phyloP scores from a whole-genome alignment of 2,329 filamentous ascomycete species.

The Phaeoacremonium minimum region DNA sequence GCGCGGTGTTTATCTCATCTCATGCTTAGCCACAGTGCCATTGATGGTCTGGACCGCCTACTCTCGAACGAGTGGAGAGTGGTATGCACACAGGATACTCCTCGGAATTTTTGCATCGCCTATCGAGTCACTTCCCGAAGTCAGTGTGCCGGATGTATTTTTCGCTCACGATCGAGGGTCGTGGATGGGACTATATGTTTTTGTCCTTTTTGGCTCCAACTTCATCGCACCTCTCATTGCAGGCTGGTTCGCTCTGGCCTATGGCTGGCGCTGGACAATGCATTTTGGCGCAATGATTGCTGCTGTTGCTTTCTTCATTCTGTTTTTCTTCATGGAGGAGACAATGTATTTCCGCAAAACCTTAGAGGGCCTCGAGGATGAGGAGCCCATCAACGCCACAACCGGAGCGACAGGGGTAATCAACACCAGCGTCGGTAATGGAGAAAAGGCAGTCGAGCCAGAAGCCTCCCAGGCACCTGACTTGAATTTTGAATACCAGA shows the following conservation, averaged over 20 bases:
- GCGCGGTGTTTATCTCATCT: slow-evolving; percentile 15
- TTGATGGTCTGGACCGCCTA: slow-evolving; percentile 32
- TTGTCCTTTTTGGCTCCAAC: slow-evolving; percentile 36
- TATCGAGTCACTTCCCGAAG: slow-evolving; percentile 41
- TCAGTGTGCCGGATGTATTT: slow-evolving; percentile 18
- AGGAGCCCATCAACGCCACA: neutral
- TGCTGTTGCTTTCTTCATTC: slow-evolving; percentile 40
- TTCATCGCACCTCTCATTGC: slow-evolving; percentile 42
- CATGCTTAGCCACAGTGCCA: slow-evolving; percentile 20
- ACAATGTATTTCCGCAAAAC: slow-evolving; percentile 46
- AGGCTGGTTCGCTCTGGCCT: slow-evolving; percentile 42
- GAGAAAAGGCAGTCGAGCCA: neutral
- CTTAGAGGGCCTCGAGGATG: slow-evolving; percentile 19
- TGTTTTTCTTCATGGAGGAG: slow-evolving; percentile 58
- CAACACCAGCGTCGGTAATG: neutral
- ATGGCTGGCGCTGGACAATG: slow-evolving; percentile 46
- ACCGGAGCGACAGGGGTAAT: neutral
- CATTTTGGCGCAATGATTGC: slow-evolving; percentile 52
- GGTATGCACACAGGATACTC: slow-evolving; percentile 39
- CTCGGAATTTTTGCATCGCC: slow-evolving; percentile 38
- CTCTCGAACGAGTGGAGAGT: slow-evolving; percentile 31
- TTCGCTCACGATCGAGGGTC: slow-evolving; percentile 22
- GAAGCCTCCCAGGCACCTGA: neutral
- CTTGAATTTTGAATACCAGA: neutral
- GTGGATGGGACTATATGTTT: slow-evolving; percentile 37